Base-by-base conservation (phyloP, 129 eudicot species). In the Heracleum sosnowskyi region DNA sequence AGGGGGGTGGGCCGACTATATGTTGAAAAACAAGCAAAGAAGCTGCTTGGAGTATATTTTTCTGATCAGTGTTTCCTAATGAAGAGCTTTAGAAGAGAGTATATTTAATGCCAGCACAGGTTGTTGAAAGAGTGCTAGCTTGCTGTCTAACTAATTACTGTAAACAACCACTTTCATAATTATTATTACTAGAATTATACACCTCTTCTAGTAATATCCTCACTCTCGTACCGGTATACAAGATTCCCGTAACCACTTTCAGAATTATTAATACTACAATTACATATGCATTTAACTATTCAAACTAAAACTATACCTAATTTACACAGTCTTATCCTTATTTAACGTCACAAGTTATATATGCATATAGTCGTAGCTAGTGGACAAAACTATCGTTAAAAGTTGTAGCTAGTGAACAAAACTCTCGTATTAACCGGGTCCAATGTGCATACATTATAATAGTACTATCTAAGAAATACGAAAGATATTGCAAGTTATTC, bases 101-200 rank as follows among this genome's bases (percentile, higher is more conserved):
- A 7, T 31, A 83, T 36, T 86, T 69, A 86, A 81, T 86, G 89
- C 83, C 87, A 77, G 34, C 83, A 70, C 77, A 60, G 83, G 85
- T 83, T 68, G 89, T 83, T 86, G 89, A 81, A 77, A 63, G 74
- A 73, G 71, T 73, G 75, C 76, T 37, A 64, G 62, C 33, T 34
- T 22, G 74, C 68, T 22, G 26, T 36, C 41, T 45, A 37, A 28
- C 74, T 60, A 60, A 60, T 60, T 60, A 73, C 31, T 31, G 44
- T 42, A 78, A 36, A 64, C 81, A 79, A 37, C 82, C 31, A 79
- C 53, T 46, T 51, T 17, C 77, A 24, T 46, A 44, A 35, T 36
- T 35, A 57, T 40, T 69, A 29, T 9, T 68, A 10, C 24, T 42
- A 49, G 4, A 26, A 24, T 78, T 35, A 6, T 35, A 68, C 11